These are phyloP conservation scores for Caryopteris hybrid DNA, from an alignment of 305 asterid species.

Conservation along the genomic window DNA sequence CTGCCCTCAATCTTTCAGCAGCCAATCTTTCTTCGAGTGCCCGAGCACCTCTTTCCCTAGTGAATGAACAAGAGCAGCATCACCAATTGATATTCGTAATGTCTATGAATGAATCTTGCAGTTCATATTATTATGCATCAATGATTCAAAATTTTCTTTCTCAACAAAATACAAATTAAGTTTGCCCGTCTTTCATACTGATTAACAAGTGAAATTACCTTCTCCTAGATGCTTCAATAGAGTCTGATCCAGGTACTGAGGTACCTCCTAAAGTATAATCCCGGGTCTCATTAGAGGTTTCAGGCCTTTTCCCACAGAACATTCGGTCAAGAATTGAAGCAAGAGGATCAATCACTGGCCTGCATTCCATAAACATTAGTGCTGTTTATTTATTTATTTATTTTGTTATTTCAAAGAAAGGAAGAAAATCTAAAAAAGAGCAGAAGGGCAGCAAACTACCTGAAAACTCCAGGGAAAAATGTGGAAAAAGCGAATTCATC, in stretches of 20 bases:
- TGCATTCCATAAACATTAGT: slow-evolving; percentile 30
- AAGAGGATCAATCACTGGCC: slow-evolving; percentile 74
- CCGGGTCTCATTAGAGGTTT: slow-evolving; percentile 34
- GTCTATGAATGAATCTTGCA: not conserved
- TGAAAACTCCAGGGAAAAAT: slow-evolving; percentile 76
- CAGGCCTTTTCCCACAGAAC: slow-evolving; percentile 77
- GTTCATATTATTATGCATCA: not conserved
- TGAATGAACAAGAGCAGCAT: slow-evolving; percentile 11
- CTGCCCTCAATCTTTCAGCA: slow-evolving; percentile 59
- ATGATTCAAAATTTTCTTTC: not conserved
- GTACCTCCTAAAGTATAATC: slow-evolving; percentile 46
- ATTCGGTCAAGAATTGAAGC: slow-evolving; percentile 59
- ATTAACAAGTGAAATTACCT: slow-evolving; percentile 45
- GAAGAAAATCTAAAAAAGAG: not conserved
- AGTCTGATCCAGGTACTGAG: slow-evolving; percentile 69
- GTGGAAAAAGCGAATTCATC: slow-evolving; percentile 86
- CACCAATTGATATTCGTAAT: not conserved
- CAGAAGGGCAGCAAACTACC: slow-evolving; percentile 31
- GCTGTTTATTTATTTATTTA: too few species aligned
- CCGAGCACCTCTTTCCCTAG: slow-evolving; percentile 88
- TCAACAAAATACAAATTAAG: not conserved
- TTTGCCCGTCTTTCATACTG: not conserved
- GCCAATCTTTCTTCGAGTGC: slow-evolving; percentile 92
- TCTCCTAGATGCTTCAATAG: slow-evolving; percentile 84
- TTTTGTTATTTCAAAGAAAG: slow-evolving; percentile 9